Evolutionary conservation across 2,329 filamentous ascomycete genomes (phyloP).

Genomic region (Geosmithia putterillii): DNA sequence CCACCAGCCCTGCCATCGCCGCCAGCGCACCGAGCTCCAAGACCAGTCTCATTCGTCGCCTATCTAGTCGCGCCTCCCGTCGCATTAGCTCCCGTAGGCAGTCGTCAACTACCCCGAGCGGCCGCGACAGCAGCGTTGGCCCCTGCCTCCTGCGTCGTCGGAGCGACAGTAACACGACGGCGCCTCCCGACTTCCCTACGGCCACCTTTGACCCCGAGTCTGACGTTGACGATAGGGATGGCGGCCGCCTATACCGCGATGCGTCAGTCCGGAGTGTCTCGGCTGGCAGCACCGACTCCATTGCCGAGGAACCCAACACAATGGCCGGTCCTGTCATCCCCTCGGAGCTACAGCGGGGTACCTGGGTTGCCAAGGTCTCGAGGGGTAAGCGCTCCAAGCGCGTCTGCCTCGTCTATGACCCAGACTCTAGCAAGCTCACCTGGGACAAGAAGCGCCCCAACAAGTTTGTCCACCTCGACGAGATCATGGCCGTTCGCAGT

Average conservation of each 20-base stretch:
- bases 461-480: constrained; percentile 87
- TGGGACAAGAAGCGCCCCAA: constrained; percentile 72
- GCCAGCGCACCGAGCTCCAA: constrained; percentile 22
- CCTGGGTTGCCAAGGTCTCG: constrained; percentile 68
- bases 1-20: constrained; percentile 3
- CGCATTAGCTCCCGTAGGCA: constrained; percentile 57
- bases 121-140: constrained; percentile 78
- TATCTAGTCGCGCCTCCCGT: constrained; percentile 70
- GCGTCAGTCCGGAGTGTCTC: constrained; percentile 33
- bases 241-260: constrained; percentile 24
- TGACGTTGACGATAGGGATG: constrained; percentile 39
- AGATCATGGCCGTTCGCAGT: constrained; percentile 81
- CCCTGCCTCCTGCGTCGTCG: constrained; percentile 78
- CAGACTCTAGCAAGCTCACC: constrained; percentile 72
- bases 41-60: constrained; percentile 58
- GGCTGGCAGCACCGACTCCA: constrained; percentile 32
- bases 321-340: constrained; percentile 63
- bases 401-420: constrained; percentile 62
- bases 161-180: constrained; percentile 77
- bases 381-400: constrained; percentile 67
- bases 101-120: constrained; percentile 64
- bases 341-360: constrained; percentile 65
- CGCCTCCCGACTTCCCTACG: constrained; percentile 34
- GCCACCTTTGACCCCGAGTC: constrained; percentile 41
- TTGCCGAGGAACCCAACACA: constrained; percentile 27